phyloP scores from a whole-genome alignment of 176 grass and related monocot species.

The Musa schizocarpa region DNA sequence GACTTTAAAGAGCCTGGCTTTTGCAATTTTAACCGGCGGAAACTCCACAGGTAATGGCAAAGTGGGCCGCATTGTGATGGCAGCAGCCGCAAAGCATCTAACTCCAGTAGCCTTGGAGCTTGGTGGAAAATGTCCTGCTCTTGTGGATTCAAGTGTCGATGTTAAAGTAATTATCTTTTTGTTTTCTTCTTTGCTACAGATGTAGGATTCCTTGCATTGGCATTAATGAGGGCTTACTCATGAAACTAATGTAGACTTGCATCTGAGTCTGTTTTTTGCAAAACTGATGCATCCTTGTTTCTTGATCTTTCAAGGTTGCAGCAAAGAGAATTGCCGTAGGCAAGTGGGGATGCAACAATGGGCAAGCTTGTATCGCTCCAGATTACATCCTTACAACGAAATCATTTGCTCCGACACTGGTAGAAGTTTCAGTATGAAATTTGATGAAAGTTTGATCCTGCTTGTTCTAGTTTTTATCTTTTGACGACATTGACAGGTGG shows the following conservation, averaged over 20 bases:
- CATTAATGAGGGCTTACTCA: background rate
- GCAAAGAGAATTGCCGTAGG: conserved; percentile 67
- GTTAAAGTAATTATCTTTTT: conserved; percentile 43
- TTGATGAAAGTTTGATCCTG: too few relatives aligned
- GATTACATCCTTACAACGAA: conserved; percentile 93
- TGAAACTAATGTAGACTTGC: background rate
- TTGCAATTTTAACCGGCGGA: background rate
- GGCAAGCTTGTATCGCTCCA: conserved; percentile 90
- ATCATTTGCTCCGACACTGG: conserved; percentile 67
- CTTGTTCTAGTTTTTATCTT: background rate
- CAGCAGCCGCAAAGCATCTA: conserved; percentile 74
- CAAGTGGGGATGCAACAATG: conserved; percentile 94
- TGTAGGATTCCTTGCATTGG: background rate
- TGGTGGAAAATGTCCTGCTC: conserved; percentile 87
- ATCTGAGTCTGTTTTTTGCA: too few relatives aligned
- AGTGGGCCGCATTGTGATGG: conserved; percentile 69
- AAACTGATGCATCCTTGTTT: background rate
- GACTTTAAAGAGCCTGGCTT: background rate
- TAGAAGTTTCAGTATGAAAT: conserved; percentile 17
- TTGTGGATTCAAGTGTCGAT: conserved; percentile 63
- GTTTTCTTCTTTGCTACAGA: background rate
- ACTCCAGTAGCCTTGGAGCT: conserved; percentile 85
- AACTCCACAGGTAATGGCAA: conserved; percentile 46
- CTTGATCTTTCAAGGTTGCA: conserved; percentile 34
- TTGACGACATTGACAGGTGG: conserved; percentile 32